Evolutionary conservation across 805 yeast species (phyloP).

Genomic region (Saturnispora hagleri): DNA sequence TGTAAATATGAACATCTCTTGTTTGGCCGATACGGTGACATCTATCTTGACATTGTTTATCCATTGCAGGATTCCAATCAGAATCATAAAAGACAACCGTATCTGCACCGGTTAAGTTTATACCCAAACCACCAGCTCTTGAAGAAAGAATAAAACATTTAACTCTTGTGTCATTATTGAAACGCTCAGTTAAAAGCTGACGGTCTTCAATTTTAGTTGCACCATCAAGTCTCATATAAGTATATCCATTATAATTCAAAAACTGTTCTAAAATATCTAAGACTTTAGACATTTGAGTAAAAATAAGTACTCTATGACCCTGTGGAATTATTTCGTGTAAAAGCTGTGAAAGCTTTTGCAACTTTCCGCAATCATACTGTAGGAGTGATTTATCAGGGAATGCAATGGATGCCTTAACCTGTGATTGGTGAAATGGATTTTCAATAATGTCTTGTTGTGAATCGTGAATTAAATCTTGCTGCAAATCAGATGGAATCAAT

Average conservation of each 20-base stretch:
- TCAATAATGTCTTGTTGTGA: conserved; percentile 20
- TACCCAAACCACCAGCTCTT: conserved; percentile 97
- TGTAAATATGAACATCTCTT: conserved; percentile 92
- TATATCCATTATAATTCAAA: conserved; percentile 85
- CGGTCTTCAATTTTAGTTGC: conserved; percentile 96
- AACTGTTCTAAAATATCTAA: conserved; percentile 89
- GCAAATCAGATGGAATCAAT: conserved; percentile 33
- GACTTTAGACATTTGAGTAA: conserved; percentile 97
- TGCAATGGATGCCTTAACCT: conserved; percentile 81
- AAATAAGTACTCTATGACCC: conserved; percentile 91
- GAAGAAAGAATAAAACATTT: conserved; percentile 91
- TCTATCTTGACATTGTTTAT: conserved; percentile 97
- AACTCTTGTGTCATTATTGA: conserved; percentile 75
- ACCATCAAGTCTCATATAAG: conserved; percentile 93
- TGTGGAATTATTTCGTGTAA: conserved; percentile 69
- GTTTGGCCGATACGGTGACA: conserved; percentile 99
- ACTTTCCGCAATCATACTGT: conserved; percentile 94
- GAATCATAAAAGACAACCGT: conserved; percentile 97
- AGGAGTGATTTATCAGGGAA: conserved; percentile 91
- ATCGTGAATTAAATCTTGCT: conserved; percentile 24
- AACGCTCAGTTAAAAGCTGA: conserved; percentile 85
- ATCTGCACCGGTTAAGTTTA: conserved; percentile 96
- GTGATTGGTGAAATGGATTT: conserved; percentile 69
- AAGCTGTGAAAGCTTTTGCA: conserved; percentile 72
- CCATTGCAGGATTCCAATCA: conserved; percentile 99